Evolutionary conservation across 2,329 filamentous ascomycete genomes (phyloP).

Genomic region (Ophiocordyceps camponoti-saundersi): DNA sequence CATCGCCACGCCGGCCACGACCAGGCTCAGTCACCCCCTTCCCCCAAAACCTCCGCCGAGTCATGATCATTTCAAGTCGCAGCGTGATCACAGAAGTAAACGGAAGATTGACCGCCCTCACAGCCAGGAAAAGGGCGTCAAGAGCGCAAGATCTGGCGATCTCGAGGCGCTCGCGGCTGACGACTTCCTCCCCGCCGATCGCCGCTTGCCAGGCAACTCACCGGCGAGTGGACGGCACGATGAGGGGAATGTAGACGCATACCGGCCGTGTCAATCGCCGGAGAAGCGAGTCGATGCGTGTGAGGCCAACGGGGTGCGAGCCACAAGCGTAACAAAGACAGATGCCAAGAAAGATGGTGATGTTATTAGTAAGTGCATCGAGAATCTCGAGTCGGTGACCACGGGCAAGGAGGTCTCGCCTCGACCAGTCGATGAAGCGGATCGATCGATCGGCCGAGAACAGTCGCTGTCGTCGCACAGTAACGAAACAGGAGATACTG

Average conservation of each 20-base stretch:
- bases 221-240: neutral
- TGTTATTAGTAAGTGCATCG: neutral
- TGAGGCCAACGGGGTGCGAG: neutral
- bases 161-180: conserved; percentile 3
- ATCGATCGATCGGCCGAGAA: neutral
- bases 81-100: conserved; percentile 13
- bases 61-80: conserved; percentile 10
- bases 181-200: neutral
- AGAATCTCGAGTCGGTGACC: neutral
- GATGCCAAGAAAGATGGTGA: neutral
- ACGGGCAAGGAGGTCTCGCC: neutral
- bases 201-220: neutral
- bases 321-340: neutral
- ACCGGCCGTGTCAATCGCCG: neutral
- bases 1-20: conserved; percentile 2
- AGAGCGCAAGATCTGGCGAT: conserved; percentile 5
- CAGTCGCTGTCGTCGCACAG: neutral
- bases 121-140: conserved; percentile 11
- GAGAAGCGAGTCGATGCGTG: neutral
- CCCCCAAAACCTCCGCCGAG: conserved; percentile 15
- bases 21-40: conserved; percentile 9
- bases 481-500: neutral
- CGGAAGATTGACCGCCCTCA: conserved; percentile 15
- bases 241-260: neutral
- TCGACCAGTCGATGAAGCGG: neutral